Base-by-base conservation (phyloP, 805 yeast genomes). In the Phaffomyces antillensis region DNA sequence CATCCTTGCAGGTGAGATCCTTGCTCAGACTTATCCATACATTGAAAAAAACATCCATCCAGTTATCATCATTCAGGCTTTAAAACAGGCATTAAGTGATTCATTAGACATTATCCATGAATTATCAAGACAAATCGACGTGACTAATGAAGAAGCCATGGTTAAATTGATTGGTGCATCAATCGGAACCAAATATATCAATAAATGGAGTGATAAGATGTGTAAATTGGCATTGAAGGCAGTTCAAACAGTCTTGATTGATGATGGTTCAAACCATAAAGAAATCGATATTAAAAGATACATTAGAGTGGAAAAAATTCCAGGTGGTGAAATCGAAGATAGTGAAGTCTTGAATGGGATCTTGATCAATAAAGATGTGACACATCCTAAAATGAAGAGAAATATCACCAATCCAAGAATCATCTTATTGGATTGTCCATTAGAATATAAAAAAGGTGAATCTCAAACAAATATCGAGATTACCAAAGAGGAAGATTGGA, bases 301-400 rank as follows among this genome's bases (percentile, higher is more conserved):
- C 62, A 91, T 84, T 20, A 80, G 96, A 53, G 79, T 93, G 47
- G 99, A 93, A 68, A 93, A 93, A 71, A 84, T 93, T 49, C 96
- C 99, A 37, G 99, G 99, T 60, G 99, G 97, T 36, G 99, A 93
- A 54, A 88, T 93, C 51, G 83, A 87, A 55, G 96, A 91, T 56
- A 81, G 90, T 39, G 74, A 74, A 51, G 96, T 93, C 15, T 73
- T 93, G 59, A 90, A 86, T 59, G 99, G 99, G 52, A 84, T 91
- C 42, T 71, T 93, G 68, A 76, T 93, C 58, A 93, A 93, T 72
- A 93, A 93, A 67, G 99, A 93, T 62, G 95, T 93, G 46, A 89
- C 95, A n/a, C 99, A 93, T 67, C 99, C 99, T 51, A 89, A 90
- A 66, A 93, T 93, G 99, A 83, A 83, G 56, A 81, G 99, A 64